Conservation (phyloP, 768 basidiomycete species). For the Leccinellum albellum region DNA sequence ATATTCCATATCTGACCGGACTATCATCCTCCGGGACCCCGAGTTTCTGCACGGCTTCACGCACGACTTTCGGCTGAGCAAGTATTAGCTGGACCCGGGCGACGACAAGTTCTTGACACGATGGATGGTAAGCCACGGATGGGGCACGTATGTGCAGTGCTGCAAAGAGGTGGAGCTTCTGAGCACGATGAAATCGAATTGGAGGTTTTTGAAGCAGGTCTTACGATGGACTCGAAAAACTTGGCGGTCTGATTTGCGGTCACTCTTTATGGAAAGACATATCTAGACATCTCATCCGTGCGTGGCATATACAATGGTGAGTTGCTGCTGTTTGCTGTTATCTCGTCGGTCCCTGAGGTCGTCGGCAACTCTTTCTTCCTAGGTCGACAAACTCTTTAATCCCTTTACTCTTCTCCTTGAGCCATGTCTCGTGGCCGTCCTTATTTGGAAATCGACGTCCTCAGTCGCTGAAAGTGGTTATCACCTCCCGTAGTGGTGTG, state of each 20-base stretch:
- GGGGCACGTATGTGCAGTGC: conserved; percentile 90
- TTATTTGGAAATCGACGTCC: conserved; percentile 78
- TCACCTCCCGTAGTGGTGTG: conserved; percentile 80
- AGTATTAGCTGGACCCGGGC: conserved; percentile 92
- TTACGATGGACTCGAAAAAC: conserved; percentile 92
- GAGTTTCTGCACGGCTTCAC: conserved; percentile 92
- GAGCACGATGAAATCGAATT: conserved; percentile 95
- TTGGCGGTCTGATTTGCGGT: conserved; percentile 86
- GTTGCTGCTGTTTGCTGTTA: not conserved
- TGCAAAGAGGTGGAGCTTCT: conserved; percentile 83
- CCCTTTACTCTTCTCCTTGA: conserved; percentile 84
- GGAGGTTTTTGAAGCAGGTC: conserved; percentile 93
- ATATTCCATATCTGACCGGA: conserved; percentile 87
- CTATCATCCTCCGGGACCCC: conserved; percentile 91
- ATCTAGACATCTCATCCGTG: conserved; percentile 85
- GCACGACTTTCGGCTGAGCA: conserved; percentile 89
- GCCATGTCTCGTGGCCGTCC: conserved; percentile 69
- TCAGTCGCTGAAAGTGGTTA: conserved; percentile 66
- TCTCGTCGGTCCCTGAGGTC: not conserved
- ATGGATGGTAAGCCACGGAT: conserved; percentile 95
- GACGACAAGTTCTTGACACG: conserved; percentile 94
- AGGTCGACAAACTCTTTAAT: conserved; percentile 85
- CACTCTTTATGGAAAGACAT: conserved; percentile 82
- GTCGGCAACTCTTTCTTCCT: not conserved
- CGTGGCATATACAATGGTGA: conserved; percentile 77